Base-by-base conservation (phyloP, 2,329 filamentous ascomycete genomes). In the Calonectria henricotiae region DNA sequence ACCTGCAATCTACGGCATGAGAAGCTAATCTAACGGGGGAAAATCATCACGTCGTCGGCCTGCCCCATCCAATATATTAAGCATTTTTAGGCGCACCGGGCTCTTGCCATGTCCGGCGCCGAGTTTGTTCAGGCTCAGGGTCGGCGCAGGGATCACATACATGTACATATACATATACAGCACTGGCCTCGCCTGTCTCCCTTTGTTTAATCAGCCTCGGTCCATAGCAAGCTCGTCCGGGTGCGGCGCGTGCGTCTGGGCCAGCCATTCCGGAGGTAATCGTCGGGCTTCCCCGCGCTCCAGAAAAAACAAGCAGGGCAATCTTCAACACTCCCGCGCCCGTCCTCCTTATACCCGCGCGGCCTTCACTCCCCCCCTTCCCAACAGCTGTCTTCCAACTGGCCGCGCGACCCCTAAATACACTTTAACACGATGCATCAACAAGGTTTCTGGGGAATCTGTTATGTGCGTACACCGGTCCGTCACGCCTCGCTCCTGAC, bases 261-360 rank as follows among this genome's bases (percentile, higher is more conserved):
- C 67, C 62, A 74, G 60, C 70, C 67, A 65, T 63, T 39, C 70
- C 69, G 68, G 70, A 70, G 72, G 47, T 47, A 43, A 55, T 55
- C n/a, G 32, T 74, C 75, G 73, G 68, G 51, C 62, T 69, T 70
- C 64, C 67, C 75, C 75, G 71, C 68, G 55, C 35, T 43, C 23
- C 11, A 27, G 3, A 49, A 25, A 49, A 49, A 49, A 49, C n/a
- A 47, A 23, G 44, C n/a, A 17, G 23, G 54, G 39, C 54, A 60
- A 30, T 43, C 35, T 60, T 60, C 35, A 41, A 35, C 35, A 41
- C 37, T 43, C 20, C 55, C 51, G n/a, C 25, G 27, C 27, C 46
- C 46, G 7, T 17, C 25, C 51, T 35, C 51, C 51, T 55, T 55
- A 55, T 55, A 55, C 23, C 51, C 51, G 51, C 51, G 30, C 51